These are phyloP conservation scores for Populus hybrid DNA, from an alignment of 441 rosid genomes.

Conservation along the genomic window DNA sequence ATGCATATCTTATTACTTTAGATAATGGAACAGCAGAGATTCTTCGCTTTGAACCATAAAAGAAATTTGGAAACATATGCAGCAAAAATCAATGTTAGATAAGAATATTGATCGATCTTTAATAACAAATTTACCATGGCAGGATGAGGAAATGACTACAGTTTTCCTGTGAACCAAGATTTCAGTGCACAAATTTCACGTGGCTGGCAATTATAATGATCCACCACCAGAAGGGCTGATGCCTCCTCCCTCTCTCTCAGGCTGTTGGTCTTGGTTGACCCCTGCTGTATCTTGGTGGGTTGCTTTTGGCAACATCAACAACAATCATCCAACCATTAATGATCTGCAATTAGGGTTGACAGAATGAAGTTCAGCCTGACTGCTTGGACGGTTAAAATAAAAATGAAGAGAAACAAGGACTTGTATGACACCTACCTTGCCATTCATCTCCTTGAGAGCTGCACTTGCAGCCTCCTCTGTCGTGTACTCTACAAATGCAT, in stretches of 20 bases:
- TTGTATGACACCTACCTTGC: conserved; percentile 51
- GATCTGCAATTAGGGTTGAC: conserved; percentile 47
- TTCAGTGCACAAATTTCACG: neutral
- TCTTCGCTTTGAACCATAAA: no score
- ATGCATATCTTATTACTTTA: no score
- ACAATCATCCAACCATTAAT: conserved; percentile 99
- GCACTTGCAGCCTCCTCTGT: conserved; percentile 86
- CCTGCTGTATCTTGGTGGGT: conserved; percentile 42
- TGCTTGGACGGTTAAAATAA: neutral
- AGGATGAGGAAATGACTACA: neutral
- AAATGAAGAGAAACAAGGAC: neutral
- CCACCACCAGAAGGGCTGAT: neutral
- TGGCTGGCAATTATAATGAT: neutral
- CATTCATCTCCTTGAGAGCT: conserved; percentile 97
- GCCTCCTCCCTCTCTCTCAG: neutral
- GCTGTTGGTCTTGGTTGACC: conserved; percentile 24
- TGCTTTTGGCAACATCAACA: conserved; percentile 81
- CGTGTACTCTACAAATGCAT: conserved; percentile 82
- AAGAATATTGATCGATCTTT: neutral
- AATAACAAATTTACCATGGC: neutral
- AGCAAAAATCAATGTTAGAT: no score
- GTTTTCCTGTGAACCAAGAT: neutral
- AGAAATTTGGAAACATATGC: no score
- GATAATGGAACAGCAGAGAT: no score
- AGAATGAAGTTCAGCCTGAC: neutral